Evolutionary conservation across 2,329 filamentous ascomycete species (phyloP).

Genomic region (Graphilbum sp.): DNA sequence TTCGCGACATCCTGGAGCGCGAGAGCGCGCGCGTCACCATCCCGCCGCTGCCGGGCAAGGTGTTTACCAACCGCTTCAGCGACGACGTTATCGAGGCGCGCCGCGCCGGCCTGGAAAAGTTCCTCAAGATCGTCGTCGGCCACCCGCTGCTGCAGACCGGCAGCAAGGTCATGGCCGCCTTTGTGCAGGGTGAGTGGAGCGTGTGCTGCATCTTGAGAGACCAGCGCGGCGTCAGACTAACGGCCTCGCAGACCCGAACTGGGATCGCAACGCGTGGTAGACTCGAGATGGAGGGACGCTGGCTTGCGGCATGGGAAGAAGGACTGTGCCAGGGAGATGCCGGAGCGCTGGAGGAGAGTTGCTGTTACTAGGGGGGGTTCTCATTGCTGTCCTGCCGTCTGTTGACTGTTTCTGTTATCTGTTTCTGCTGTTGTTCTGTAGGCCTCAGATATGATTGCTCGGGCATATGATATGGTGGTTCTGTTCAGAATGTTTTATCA

Average conservation of each 20-base stretch:
- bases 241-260: constrained; percentile 68
- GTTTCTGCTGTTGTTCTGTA: no score
- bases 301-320: neutral
- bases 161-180: constrained; percentile 87
- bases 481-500: no score
- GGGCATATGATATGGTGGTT: no score
- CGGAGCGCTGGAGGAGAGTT: no score
- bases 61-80: constrained; percentile 94
- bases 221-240: no score
- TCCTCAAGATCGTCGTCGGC: constrained; percentile 92
- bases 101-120: constrained; percentile 80
- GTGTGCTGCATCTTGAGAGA: no score
- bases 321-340: no score
- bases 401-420: no score
- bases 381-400: no score
- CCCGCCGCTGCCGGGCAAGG: constrained; percentile 87
- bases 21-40: constrained; percentile 91
- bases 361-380: no score
- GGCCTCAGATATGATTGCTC: no score
- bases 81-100: constrained; percentile 97
- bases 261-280: constrained; percentile 85
- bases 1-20: constrained; percentile 92
- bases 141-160: constrained; percentile 94
- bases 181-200: constrained; percentile 69
- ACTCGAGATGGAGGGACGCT: no score